Conservation (phyloP, 1,284 basidiomycete species). For the Tilletia horrida region DNA sequence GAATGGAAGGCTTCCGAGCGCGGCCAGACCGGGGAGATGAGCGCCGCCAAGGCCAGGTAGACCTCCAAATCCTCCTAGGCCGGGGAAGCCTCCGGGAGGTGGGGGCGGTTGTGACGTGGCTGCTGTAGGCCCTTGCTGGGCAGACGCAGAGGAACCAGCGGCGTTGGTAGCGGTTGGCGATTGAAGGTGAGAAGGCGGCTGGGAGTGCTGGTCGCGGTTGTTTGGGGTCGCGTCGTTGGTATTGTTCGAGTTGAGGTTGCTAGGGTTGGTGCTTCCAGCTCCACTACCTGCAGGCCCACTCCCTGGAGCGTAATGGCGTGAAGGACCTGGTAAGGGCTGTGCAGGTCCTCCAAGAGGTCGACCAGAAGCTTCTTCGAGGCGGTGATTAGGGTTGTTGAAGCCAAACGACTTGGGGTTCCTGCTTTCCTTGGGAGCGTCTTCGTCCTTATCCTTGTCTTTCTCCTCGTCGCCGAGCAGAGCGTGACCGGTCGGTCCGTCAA, state of each 20-base stretch:
- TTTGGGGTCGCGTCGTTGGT: constrained; percentile 1
- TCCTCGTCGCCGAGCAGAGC: constrained; percentile 50
- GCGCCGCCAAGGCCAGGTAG: neutral
- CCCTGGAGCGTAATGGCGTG: constrained; percentile 11
- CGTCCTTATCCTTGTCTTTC: constrained; percentile 44
- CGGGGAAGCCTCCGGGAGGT: neutral
- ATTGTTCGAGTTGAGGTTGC: constrained; percentile 9
- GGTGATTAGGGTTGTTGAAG: constrained; percentile 19
- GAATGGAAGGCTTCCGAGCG: constrained; percentile 12
- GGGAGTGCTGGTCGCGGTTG: neutral
- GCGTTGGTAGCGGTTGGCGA: neutral
- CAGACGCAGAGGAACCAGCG: neutral
- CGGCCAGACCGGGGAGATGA: neutral
- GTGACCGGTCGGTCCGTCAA: constrained; percentile 53
- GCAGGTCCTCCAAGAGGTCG: constrained; percentile 18
- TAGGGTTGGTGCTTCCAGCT: constrained; percentile 15
- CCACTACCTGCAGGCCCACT: neutral
- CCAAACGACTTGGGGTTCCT: neutral
- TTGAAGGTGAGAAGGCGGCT: neutral
- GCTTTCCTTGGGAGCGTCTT: constrained; percentile 35
- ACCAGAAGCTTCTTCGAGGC: neutral
- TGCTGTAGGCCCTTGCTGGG: neutral
- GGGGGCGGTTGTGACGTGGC: constrained; percentile 9
- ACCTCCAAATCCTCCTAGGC: constrained; percentile 10
- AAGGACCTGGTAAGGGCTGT: neutral